Evolutionary conservation across 1,139 yeast species (phyloP).

Genomic region (Kazachstania sp.): DNA sequence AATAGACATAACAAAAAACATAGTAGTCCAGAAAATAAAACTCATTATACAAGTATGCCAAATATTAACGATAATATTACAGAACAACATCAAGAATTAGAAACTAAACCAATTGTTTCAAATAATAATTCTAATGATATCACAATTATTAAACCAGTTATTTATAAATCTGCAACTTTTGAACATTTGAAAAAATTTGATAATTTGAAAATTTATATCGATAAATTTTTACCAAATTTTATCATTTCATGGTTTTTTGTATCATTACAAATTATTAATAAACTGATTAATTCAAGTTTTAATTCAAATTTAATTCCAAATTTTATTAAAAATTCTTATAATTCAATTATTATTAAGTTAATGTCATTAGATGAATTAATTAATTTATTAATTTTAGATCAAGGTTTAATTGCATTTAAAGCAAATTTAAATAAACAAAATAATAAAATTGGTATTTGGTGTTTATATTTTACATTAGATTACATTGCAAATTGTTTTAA

Average conservation of each 20-base stretch:
- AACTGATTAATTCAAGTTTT: background rate
- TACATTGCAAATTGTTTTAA: conserved; percentile 27
- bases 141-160: background rate
- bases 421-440: conserved; percentile 14
- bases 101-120: background rate
- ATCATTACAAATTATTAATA: background rate
- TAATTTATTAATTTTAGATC: conserved; percentile 22
- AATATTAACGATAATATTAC: background rate
- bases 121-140: no score
- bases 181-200: background rate
- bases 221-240: background rate
- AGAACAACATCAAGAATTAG: background rate
- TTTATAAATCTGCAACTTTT: background rate
- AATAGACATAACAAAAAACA: background rate
- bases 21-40: background rate
- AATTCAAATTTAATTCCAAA: background rate
- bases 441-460: conserved; percentile 24
- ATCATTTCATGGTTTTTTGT: background rate
- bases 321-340: background rate
- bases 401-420: conserved; percentile 25
- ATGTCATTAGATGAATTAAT: conserved; percentile 11
- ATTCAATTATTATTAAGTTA: background rate
- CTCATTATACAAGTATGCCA: background rate
- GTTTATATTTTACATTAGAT: conserved; percentile 24
- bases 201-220: background rate